Base-by-base conservation (phyloP, 176 grass and related monocot species). In the Musa beccarii region DNA sequence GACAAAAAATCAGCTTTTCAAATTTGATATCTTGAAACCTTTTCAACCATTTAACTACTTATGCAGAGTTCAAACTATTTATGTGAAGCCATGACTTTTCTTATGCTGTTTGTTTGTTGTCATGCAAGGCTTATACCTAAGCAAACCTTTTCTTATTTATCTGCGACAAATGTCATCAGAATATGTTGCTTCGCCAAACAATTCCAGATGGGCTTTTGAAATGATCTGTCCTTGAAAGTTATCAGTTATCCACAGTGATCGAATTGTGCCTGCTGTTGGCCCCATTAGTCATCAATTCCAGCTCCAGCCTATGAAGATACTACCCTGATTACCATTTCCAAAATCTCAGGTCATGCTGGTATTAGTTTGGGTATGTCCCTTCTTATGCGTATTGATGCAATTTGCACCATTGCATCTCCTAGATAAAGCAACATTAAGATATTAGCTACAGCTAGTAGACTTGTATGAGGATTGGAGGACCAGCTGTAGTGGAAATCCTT, bases 241-340 rank as follows among this genome's bases (percentile, higher is more conserved):
- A 25, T 53, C 75, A 34, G 84, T 74, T 16, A 81, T 96, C 73
- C 2, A 79, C 78, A 43, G 34, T 43, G 34, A 43, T 5, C 4
- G 34, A 88, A 96, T 85, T 84, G 75, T 85, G 92, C 88, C 0
- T 96, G 91, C 73, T 96, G 83, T 69, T 96, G 92, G 88, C 92
- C 88, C 28, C 86, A 89, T 78, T 91, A 79, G 22, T 80, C 92
- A 1, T 79, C 89, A 53, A 89, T 91, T 78, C 81, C 86, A 2
- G 73, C 10, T 56, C 77, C 92, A 9, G 84, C 79, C 51, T 66
- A 91, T 74, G 92, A 80, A 59, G 88, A 96, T 73, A 66, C 87
- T 76, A 91, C 87, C 86, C 34, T 96, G 64, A 91, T 96, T 77
- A 79, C 86, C 56, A 15, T 65, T 7, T 91, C 92, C 19, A 96